Percentiles rank a stretch among this genome's conserved stretches.
Evolutionary conservation across 2,329 filamentous ascomycete genomes (phyloP).

Genomic region (Zalaria sp.): DNA sequence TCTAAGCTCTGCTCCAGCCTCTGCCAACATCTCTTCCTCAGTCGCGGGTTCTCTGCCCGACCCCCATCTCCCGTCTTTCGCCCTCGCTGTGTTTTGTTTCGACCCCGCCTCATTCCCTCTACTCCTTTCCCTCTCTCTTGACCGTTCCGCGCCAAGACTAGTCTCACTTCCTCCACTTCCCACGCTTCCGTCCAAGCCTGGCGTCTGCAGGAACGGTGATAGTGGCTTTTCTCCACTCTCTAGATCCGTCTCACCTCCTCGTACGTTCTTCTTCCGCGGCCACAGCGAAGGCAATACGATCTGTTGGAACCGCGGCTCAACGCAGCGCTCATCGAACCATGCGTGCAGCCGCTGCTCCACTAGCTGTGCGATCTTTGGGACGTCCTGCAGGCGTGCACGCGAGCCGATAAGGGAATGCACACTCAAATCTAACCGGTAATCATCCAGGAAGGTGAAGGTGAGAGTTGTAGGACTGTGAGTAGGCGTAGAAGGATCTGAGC

Average conservation of each 20-base stretch:
- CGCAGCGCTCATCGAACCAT: constrained; percentile 79
- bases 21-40: constrained; percentile 4
- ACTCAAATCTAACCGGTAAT: constrained; percentile 73
- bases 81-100: neutral
- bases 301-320: constrained; percentile 77
- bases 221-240: constrained; percentile 21
- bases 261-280: constrained; percentile 72
- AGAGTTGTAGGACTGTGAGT: constrained; percentile 52
- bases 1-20: constrained; percentile 6
- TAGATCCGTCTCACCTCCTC: constrained; percentile 50
- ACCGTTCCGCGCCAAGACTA: neutral
- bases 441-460: constrained; percentile 84
- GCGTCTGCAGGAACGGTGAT: neutral
- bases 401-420: constrained; percentile 68
- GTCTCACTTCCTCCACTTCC: constrained; percentile 1
- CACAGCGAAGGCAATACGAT: constrained; percentile 71
- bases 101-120: constrained; percentile 1
- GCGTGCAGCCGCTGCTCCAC: constrained; percentile 67
- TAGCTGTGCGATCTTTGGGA: constrained; percentile 76
- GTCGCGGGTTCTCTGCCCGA: constrained; percentile 1
- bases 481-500: constrained; percentile 20
- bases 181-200: too few relatives aligned
- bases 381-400: constrained; percentile 67
- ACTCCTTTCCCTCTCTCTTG: neutral
- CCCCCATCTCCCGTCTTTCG: neutral